Evolutionary conservation across 2,329 filamentous ascomycete genomes (phyloP).

Genomic region (Leptographium galeiforme): DNA sequence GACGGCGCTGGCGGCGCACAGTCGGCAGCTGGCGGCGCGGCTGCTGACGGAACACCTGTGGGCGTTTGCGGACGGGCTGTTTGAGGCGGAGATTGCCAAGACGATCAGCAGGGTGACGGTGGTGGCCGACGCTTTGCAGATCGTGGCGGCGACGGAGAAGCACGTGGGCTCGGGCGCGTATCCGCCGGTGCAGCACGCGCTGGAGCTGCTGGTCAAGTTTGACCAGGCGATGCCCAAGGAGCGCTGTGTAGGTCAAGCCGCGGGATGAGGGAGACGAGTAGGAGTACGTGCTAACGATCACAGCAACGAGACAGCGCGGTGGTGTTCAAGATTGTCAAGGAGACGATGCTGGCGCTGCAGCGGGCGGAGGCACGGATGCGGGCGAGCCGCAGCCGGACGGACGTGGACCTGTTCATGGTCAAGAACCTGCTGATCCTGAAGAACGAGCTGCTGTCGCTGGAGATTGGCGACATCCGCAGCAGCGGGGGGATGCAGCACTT

Average conservation of each 20-base stretch:
- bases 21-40: slow-evolving; percentile 41
- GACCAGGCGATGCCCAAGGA: slow-evolving; percentile 53
- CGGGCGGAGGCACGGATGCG: slow-evolving; percentile 61
- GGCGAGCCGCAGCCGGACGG: slow-evolving; percentile 43
- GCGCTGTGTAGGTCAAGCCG: slow-evolving; percentile 42
- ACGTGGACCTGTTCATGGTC: slow-evolving; percentile 83
- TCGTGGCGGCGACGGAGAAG: slow-evolving; percentile 33
- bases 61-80: slow-evolving; percentile 39
- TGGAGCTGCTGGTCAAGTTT: slow-evolving; percentile 47
- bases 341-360: slow-evolving; percentile 73
- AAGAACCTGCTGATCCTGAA: slow-evolving; percentile 91
- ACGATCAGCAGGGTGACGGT: slow-evolving; percentile 36
- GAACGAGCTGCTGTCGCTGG: slow-evolving; percentile 88
- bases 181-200: slow-evolving; percentile 42
- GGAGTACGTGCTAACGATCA: no score
- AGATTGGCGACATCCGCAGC: slow-evolving; percentile 61
- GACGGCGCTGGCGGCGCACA: slow-evolving; percentile 37
- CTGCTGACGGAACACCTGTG: slow-evolving; percentile 44
- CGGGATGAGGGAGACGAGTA: no score
- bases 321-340: slow-evolving; percentile 64
- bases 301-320: slow-evolving; percentile 41
- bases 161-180: slow-evolving; percentile 42
- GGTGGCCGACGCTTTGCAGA: slow-evolving; percentile 33
- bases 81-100: slow-evolving; percentile 42
- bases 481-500: slow-evolving; percentile 43